Conservation (phyloP, 768 basidiomycete genomes). For the Gymnopilus junonius region DNA sequence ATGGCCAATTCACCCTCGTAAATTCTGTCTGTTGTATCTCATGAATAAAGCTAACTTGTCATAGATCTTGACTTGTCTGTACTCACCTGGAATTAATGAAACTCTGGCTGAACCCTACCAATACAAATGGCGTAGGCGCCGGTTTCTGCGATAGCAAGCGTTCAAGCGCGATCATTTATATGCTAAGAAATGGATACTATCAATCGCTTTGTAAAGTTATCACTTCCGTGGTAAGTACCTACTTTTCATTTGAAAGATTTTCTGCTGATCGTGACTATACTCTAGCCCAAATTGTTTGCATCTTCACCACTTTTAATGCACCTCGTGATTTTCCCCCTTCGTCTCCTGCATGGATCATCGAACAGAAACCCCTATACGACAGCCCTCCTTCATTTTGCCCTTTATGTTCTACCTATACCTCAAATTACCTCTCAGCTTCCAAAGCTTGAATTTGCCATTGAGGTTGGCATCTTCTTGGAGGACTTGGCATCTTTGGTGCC, state of each 20-base stretch:
- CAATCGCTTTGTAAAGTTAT: not conserved
- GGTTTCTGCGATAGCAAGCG: not conserved
- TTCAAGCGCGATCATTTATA: not conserved
- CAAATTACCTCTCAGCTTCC: not conserved
- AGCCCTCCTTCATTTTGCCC: not conserved
- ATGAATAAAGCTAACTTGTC: not conserved
- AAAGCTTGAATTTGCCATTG: not conserved
- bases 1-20: not conserved
- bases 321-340: not conserved
- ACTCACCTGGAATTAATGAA: not conserved
- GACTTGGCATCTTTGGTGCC: not conserved
- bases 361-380: not conserved
- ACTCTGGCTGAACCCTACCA: not conserved
- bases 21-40: not conserved
- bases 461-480: not conserved
- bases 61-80: not conserved
- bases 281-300: not conserved
- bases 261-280: not conserved
- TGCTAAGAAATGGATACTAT: not conserved
- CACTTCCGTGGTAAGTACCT: not conserved
- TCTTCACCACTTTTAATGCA: not conserved
- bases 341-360: not conserved
- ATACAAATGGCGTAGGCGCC: not conserved
- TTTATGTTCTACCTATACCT: not conserved
- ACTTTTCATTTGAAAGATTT: not conserved